Evolutionary conservation across 75 land plant species (phyloP).

Genomic region (Picea sitchensis): DNA sequence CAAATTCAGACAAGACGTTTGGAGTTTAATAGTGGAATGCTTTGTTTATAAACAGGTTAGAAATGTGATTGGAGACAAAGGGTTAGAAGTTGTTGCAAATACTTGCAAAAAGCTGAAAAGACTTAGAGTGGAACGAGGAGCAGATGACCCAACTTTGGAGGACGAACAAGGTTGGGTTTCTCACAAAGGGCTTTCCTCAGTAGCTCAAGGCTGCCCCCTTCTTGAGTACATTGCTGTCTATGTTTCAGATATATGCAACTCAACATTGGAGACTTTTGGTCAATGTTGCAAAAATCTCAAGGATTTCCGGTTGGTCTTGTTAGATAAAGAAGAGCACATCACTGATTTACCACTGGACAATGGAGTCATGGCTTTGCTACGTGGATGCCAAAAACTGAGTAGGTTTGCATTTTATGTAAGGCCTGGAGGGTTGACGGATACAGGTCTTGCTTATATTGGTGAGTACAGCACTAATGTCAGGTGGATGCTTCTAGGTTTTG

Average conservation of each 20-base stretch:
- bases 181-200: slow-evolving; percentile 27
- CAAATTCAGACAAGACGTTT: too few species aligned
- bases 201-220: slow-evolving; percentile 30
- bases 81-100: slow-evolving; percentile 29
- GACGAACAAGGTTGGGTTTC: slow-evolving; percentile 28
- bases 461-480: slow-evolving; percentile 23
- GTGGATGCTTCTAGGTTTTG: slow-evolving; percentile 40
- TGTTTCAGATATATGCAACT: slow-evolving; percentile 38
- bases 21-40: too few species aligned
- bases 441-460: slow-evolving; percentile 34
- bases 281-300: slow-evolving; percentile 28
- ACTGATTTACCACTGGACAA: slow-evolving; percentile 32
- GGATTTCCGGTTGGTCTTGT: slow-evolving; percentile 31
- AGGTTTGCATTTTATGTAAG: slow-evolving; percentile 39
- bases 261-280: slow-evolving; percentile 34
- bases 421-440: slow-evolving; percentile 32
- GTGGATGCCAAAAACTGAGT: slow-evolving; percentile 24
- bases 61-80: slow-evolving; percentile 36
- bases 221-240: slow-evolving; percentile 39
- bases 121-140: slow-evolving; percentile 38
- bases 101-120: slow-evolving; percentile 26
- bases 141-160: slow-evolving; percentile 17
- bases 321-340: slow-evolving; percentile 14
- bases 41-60: slow-evolving; percentile 18
- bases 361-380: slow-evolving; percentile 28